These are phyloP conservation scores for Trichoderma sp. DNA, from an alignment of 2,329 filamentous ascomycete species.

Conservation along the genomic window DNA sequence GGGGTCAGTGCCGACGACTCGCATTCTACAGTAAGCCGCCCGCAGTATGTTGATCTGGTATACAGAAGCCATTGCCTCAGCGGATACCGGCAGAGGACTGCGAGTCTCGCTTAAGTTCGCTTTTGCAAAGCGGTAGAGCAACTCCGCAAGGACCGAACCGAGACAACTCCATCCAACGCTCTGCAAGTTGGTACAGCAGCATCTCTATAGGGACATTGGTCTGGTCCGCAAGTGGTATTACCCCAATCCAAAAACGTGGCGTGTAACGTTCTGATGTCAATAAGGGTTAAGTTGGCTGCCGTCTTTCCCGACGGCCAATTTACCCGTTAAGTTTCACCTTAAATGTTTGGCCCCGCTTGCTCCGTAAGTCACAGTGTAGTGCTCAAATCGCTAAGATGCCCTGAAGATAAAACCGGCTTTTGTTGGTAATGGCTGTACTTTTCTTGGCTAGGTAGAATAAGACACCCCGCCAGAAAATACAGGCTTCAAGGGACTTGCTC, in stretches of 20 bases:
- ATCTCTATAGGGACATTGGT: not conserved
- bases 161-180: no score
- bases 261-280: not conserved
- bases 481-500: not conserved
- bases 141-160: not conserved
- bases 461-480: no score
- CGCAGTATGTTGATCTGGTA: not conserved
- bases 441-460: not conserved
- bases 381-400: not conserved
- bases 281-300: not conserved
- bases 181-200: no score
- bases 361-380: not conserved
- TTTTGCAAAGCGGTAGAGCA: not conserved
- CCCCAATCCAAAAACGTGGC: not conserved
- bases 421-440: not conserved
- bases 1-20: not conserved
- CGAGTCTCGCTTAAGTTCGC: not conserved
- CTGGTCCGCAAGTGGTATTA: not conserved
- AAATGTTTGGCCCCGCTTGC: not conserved
- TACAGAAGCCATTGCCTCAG: no score
- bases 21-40: not conserved
- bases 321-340: not conserved
- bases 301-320: not conserved
- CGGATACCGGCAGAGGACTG: no score
- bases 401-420: not conserved